Conservation (phyloP, 768 basidiomycete species). For the Dictyophora rubrovolvata region DNA sequence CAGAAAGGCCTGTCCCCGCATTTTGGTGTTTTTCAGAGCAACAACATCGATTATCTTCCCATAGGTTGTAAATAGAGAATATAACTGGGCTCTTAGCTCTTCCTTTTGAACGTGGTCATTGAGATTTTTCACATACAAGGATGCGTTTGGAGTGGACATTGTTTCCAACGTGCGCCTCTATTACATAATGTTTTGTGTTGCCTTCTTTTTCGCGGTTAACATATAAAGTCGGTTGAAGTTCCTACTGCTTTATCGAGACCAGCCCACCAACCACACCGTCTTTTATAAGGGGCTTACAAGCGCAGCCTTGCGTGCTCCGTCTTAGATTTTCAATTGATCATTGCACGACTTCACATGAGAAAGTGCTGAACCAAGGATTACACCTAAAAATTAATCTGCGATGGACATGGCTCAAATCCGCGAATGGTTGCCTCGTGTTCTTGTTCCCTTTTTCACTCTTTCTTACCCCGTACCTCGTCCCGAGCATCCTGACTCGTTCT, state of each 20-base stretch:
- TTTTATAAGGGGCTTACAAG: too few relatives aligned
- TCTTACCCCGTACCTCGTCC: constrained; percentile 59
- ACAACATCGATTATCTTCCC: constrained; percentile 91
- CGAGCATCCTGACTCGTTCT: constrained; percentile 58
- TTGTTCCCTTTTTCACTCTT: constrained; percentile 62
- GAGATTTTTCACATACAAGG: constrained; percentile 88
- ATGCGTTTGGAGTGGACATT: constrained; percentile 59
- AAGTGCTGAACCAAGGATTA: neutral
- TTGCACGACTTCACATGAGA: neutral
- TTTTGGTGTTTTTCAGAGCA: constrained; percentile 74
- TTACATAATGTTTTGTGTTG: neutral
- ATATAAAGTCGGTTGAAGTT: neutral
- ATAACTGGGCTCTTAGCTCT: constrained; percentile 74
- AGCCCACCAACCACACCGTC: too few relatives aligned
- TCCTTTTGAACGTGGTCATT: constrained; percentile 90
- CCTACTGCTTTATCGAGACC: too few relatives aligned
- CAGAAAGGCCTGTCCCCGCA: constrained; percentile 92
- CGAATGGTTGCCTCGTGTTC: constrained; percentile 39
- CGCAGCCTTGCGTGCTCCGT: neutral
- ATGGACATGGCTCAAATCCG: constrained; percentile 29
- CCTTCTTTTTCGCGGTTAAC: neutral
- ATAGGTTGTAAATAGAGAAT: constrained; percentile 85
- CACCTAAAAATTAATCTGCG: neutral
- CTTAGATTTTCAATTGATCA: neutral
- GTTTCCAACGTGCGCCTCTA: constrained; percentile 20